These are phyloP conservation scores for Hemisphaericaspora lyxosophila DNA, from an alignment of 1,139 yeast species.

Conservation along the genomic window DNA sequence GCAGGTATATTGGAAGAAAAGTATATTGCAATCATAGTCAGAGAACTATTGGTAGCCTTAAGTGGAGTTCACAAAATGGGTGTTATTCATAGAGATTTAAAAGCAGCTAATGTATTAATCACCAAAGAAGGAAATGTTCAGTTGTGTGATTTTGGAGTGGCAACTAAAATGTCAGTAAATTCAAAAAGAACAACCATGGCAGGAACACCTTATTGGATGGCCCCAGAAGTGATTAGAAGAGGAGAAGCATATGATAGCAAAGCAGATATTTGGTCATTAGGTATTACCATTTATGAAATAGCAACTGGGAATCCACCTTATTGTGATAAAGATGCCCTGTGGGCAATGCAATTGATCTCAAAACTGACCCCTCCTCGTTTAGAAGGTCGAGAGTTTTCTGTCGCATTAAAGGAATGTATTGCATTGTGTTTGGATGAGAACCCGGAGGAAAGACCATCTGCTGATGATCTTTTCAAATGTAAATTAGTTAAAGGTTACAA, in stretches of 20 bases:
- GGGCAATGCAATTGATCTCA: constrained; percentile 93
- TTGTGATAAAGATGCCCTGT: constrained; percentile 89
- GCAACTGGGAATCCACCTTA: constrained; percentile 98
- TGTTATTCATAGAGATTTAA: constrained; percentile 91
- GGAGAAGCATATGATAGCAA: constrained; percentile 83
- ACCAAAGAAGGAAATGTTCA: constrained; percentile 88
- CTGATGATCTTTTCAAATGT: constrained; percentile 78
- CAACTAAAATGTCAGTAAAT: constrained; percentile 84
- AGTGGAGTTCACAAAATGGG: constrained; percentile 84
- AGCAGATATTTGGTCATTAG: constrained; percentile 93
- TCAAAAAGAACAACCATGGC: constrained; percentile 93
- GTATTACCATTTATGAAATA: constrained; percentile 89
- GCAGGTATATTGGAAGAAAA: constrained; percentile 89
- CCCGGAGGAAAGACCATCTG: constrained; percentile 83
- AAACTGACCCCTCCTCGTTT: constrained; percentile 91
- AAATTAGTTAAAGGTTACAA: constrained; percentile 67
- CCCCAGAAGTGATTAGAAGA: constrained; percentile 95
- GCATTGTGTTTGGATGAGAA: constrained; percentile 93
- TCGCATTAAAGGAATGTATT: constrained; percentile 77
- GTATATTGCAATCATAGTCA: constrained; percentile 73
- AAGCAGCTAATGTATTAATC: constrained; percentile 91
- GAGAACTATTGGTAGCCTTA: constrained; percentile 79
- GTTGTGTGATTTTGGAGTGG: constrained; percentile 97
- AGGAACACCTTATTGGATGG: constrained; percentile 99
- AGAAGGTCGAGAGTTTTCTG: constrained; percentile 84